A percentile compares a stretch with the other conserved stretches of the same genome.
phyloP scores from a whole-genome alignment of 805 yeast species.

The Lipomyces chichibuensis region DNA sequence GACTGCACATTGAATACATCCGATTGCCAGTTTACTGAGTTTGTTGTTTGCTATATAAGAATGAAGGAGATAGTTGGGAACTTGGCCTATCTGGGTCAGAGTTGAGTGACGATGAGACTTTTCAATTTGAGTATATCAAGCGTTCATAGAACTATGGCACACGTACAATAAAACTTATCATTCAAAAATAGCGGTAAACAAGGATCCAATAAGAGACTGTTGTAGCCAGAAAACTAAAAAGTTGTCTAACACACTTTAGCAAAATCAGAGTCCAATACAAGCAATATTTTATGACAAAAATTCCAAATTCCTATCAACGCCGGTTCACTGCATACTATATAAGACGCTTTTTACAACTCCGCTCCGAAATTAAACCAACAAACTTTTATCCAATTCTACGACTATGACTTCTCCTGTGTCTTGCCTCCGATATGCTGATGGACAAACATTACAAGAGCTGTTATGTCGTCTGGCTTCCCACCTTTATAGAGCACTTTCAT shows the following conservation, averaged over 20 bases:
- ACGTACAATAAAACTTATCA: background rate
- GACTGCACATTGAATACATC: conserved; percentile 7
- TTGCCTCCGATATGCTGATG: conserved; percentile 25
- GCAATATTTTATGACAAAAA: background rate
- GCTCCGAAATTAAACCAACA: background rate
- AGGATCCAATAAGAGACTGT: background rate
- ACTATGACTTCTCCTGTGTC: background rate
- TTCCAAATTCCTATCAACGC: background rate
- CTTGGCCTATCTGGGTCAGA: background rate
- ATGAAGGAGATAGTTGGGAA: background rate
- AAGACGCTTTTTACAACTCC: background rate
- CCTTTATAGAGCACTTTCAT: conserved; percentile 76
- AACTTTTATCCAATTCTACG: background rate
- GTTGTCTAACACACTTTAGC: background rate
- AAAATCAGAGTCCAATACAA: background rate
- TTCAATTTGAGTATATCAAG: background rate
- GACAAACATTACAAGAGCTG: conserved; percentile 75
- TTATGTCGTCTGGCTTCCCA: conserved; percentile 95
- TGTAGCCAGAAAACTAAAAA: background rate
- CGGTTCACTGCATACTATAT: background rate
- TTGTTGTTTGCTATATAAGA: conserved; percentile 11
- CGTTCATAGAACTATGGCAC: background rate
- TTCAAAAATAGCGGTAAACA: background rate
- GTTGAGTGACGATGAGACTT: background rate
- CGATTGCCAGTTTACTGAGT: background rate